These are phyloP conservation scores for Scenedesmus sp. DNA, from an alignment of 163 green algal species.

Conservation along the genomic window DNA sequence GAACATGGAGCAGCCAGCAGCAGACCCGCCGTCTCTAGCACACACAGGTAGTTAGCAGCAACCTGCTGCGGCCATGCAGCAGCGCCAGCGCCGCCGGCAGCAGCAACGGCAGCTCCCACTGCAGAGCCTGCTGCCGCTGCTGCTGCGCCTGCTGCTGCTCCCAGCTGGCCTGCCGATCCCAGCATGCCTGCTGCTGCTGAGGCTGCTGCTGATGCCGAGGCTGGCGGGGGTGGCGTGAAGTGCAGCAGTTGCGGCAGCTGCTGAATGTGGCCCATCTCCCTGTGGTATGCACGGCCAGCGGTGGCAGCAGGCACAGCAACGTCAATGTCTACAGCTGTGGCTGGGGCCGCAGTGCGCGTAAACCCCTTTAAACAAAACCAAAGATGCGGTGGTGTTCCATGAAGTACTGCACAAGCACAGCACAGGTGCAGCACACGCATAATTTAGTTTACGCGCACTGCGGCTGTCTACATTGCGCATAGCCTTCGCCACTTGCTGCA, in stretches of 20 bases:
- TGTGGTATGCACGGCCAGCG: conserved; percentile 4
- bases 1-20: conserved; percentile 63
- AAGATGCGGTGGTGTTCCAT: neutral
- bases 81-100: conserved; percentile 39
- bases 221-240: conserved; percentile 21
- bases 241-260: conserved; percentile 62
- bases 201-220: conserved; percentile 13
- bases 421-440: neutral
- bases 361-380: too few relatives aligned
- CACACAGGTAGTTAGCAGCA: conserved; percentile 79
- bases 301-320: neutral
- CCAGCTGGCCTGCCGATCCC: conserved; percentile 27
- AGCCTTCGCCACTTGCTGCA: too few relatives aligned
- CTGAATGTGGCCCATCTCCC: conserved; percentile 70
- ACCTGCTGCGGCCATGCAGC: conserved; percentile 62
- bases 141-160: conserved; percentile 45
- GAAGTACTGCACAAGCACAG: neutral
- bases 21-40: conserved; percentile 78
- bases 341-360: too few relatives aligned
- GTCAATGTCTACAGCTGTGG: neutral
- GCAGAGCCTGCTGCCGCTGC: neutral
- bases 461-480: neutral
- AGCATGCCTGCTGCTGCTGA: conserved; percentile 13
- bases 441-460: neutral
- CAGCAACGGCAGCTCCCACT: conserved; percentile 27